Conservation (phyloP, 306 rosid genomes). For the Malus sieversii region DNA sequence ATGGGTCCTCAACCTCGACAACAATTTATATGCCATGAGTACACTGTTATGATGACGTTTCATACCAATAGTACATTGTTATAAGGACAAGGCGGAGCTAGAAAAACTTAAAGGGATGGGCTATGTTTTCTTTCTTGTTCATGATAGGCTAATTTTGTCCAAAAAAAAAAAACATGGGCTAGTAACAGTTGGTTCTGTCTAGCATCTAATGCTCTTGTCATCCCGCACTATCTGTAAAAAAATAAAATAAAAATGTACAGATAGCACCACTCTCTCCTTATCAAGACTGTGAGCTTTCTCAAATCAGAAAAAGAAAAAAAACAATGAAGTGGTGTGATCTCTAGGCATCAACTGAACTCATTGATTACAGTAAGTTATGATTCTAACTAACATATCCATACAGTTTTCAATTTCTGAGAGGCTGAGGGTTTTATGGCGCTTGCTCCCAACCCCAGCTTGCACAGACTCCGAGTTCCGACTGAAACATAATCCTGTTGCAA, state of each 20-base stretch:
- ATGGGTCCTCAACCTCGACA: slow-evolving; percentile 5
- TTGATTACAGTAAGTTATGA: background rate
- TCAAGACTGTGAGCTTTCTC: too few species aligned
- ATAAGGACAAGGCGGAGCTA: too few species aligned
- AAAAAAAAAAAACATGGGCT: background rate
- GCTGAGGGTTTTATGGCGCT: slow-evolving; percentile 6
- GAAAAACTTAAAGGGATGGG: too few species aligned
- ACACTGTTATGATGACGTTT: too few species aligned
- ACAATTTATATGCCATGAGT: background rate
- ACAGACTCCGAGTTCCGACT: slow-evolving; percentile 14
- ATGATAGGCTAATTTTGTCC: background rate
- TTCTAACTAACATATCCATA: background rate
- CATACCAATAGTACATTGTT: too few species aligned
- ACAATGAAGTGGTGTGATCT: background rate
- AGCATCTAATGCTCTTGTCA: too few species aligned
- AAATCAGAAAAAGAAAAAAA: background rate
- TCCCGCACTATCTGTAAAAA: too few species aligned
- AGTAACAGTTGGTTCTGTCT: background rate
- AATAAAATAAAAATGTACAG: too few species aligned
- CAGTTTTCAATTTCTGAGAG: background rate
- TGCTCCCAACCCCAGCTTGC: slow-evolving; percentile 25
- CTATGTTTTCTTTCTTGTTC: background rate
- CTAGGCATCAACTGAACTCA: background rate
- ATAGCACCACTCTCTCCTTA: too few species aligned
- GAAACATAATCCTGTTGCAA: slow-evolving; percentile 15